Conservation (phyloP, 805 yeast genomes). For the Maudiozyma bulderi region DNA sequence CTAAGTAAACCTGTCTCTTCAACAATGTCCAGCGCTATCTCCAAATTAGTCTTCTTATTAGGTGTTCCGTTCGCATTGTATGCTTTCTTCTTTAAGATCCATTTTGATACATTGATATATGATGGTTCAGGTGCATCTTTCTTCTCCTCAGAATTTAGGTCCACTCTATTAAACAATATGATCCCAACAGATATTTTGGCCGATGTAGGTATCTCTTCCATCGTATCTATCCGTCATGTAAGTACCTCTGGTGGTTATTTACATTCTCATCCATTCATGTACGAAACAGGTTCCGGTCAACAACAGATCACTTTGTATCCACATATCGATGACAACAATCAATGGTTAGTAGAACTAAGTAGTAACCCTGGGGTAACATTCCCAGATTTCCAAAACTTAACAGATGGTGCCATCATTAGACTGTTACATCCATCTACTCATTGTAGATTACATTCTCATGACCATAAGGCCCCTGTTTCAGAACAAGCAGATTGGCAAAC, state of each 20-base stretch:
- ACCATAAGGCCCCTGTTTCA: slow-evolving; percentile 68
- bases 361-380: slow-evolving; percentile 46
- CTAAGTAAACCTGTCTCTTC: slow-evolving; percentile 39
- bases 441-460: slow-evolving; percentile 74
- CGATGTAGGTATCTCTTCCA: slow-evolving; percentile 65
- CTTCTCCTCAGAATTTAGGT: slow-evolving; percentile 63
- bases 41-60: slow-evolving; percentile 45
- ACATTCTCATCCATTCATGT: slow-evolving; percentile 66
- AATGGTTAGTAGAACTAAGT: slow-evolving; percentile 62
- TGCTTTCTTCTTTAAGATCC: slow-evolving; percentile 49
- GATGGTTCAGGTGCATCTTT: slow-evolving; percentile 69
- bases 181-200: slow-evolving; percentile 53
- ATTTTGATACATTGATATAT: slow-evolving; percentile 44
- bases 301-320: slow-evolving; percentile 78
- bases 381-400: slow-evolving; percentile 49
- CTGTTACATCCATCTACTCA: slow-evolving; percentile 48
- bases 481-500: slow-evolving; percentile 69
- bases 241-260: slow-evolving; percentile 72
- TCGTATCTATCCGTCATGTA: slow-evolving; percentile 55
- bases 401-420: slow-evolving; percentile 63
- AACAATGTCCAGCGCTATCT: slow-evolving; percentile 37
- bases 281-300: slow-evolving; percentile 74
- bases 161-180: slow-evolving; percentile 47
- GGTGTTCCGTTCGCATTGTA: slow-evolving; percentile 53
- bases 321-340: slow-evolving; percentile 64